phyloP scores from a whole-genome alignment of 1,139 yeast species.

The Hemisphaericaspora xylanilytica region DNA sequence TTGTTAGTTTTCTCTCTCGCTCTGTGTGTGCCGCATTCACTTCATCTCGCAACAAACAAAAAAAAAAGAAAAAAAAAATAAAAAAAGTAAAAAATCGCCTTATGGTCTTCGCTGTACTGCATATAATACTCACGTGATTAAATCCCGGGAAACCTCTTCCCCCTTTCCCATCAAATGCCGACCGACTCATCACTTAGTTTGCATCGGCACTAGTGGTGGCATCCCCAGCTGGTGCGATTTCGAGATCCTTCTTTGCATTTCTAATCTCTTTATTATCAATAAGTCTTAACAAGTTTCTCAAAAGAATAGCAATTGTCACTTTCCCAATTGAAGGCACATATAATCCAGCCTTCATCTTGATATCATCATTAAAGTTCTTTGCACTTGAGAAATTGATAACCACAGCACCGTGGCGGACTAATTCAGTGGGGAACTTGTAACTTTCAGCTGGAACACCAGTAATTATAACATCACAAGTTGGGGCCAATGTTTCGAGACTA shows the following conservation, averaged over 20 bases:
- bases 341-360: slow-evolving; percentile 81
- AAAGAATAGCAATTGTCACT: slow-evolving; percentile 90
- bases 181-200: no score
- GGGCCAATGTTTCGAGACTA: slow-evolving; percentile 62
- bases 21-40: no score
- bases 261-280: slow-evolving; percentile 57
- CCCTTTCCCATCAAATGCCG: no score
- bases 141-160: background rate
- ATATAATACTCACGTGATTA: slow-evolving; percentile 4
- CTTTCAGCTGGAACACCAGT: slow-evolving; percentile 88
- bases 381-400: slow-evolving; percentile 87
- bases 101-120: slow-evolving; percentile 4
- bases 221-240: background rate
- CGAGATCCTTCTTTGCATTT: slow-evolving; percentile 10
- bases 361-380: slow-evolving; percentile 77
- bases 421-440: slow-evolving; percentile 83
- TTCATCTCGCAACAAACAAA: background rate
- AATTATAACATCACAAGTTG: slow-evolving; percentile 82
- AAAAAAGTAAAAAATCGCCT: slow-evolving; percentile 1
- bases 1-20: no score
- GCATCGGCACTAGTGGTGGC: background rate
- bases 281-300: slow-evolving; percentile 81
- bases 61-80: background rate
- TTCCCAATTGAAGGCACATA: slow-evolving; percentile 96
- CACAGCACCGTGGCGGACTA: slow-evolving; percentile 81